A percentile compares a stretch with the other conserved stretches of the same genome.
phyloP scores from a whole-genome alignment of 2,329 filamentous ascomycete genomes.

The Pseudovirgaria hyperparasitica region DNA sequence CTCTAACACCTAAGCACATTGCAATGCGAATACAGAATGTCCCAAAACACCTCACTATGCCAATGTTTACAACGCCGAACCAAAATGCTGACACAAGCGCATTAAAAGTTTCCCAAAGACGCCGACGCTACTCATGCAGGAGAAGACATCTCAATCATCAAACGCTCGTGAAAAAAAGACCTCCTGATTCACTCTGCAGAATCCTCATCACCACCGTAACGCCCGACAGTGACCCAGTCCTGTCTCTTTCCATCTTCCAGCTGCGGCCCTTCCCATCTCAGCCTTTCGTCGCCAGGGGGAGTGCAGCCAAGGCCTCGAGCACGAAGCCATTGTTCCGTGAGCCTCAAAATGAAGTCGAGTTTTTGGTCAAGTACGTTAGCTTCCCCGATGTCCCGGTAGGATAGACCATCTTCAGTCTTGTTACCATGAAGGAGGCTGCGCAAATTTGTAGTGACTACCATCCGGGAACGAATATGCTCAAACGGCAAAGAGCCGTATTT shows the following conservation, averaged over 20 bases:
- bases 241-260: slow-evolving; percentile 31
- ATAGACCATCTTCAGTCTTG: slow-evolving; percentile 37
- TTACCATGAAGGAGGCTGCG: slow-evolving; percentile 57
- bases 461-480: slow-evolving; percentile 54
- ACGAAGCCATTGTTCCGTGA: slow-evolving; percentile 57
- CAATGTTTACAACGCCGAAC: neutral
- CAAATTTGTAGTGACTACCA: slow-evolving; percentile 58
- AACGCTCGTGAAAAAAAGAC: slow-evolving; percentile 1
- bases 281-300: slow-evolving; percentile 17
- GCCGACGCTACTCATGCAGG: no score
- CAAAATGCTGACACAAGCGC: neutral
- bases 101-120: no score
- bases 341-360: slow-evolving; percentile 56
- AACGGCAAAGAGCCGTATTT: slow-evolving; percentile 49
- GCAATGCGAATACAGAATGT: no score
- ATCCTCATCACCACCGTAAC: slow-evolving; percentile 33
- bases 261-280: slow-evolving; percentile 31
- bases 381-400: slow-evolving; percentile 41
- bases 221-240: slow-evolving; percentile 36
- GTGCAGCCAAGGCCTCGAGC: slow-evolving; percentile 54
- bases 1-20: slow-evolving; percentile 5
- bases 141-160: slow-evolving; percentile 2
- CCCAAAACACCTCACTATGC: no score
- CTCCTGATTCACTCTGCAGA: no score
- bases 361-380: slow-evolving; percentile 65